A percentile compares a stretch with the other conserved stretches of the same genome.
Conservation (phyloP, 108 stramenopile genomes). For the Cyclotella baltica region DNA sequence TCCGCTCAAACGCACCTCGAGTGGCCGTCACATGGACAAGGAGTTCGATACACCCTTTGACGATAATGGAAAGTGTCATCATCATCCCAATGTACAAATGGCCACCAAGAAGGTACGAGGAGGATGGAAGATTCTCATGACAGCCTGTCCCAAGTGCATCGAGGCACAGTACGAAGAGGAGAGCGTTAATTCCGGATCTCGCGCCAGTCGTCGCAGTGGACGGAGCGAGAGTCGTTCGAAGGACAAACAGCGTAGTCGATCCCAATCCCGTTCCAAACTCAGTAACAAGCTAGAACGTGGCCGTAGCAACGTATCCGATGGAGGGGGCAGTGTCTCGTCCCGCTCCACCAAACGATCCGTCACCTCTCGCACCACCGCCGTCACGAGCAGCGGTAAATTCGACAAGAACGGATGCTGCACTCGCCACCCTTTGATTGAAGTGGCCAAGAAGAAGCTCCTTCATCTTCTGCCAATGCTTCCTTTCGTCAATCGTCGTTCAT, state of each 20-base stretch:
- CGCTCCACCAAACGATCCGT: slow-evolving; percentile 30
- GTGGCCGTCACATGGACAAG: slow-evolving; percentile 48
- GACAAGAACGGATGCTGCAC: slow-evolving; percentile 60
- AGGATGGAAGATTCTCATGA: slow-evolving; percentile 49
- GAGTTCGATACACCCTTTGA: slow-evolving; percentile 55
- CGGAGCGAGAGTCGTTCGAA: not conserved
- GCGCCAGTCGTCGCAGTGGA: not conserved
- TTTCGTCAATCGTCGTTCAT: no score
- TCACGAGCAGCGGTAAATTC: slow-evolving; percentile 31
- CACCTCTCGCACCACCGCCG: slow-evolving; percentile 36
- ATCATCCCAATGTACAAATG: slow-evolving; percentile 52
- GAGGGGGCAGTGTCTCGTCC: slow-evolving; percentile 29
- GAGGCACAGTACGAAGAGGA: slow-evolving; percentile 56
- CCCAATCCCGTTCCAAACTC: slow-evolving; percentile 1
- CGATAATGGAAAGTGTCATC: slow-evolving; percentile 45
- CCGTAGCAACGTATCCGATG: not conserved
- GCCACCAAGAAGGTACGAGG: slow-evolving; percentile 49
- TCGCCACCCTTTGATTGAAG: slow-evolving; percentile 37
- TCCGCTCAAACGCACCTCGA: slow-evolving; percentile 25
- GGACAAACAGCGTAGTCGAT: not conserved
- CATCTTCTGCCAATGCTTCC: no score
- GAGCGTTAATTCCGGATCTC: not conserved
- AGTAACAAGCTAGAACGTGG: slow-evolving; percentile 1
- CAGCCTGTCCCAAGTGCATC: slow-evolving; percentile 50
- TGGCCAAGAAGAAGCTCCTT: slow-evolving; percentile 54